Conservation (phyloP, 73 alveolate genomes). For the Blepharisma japonicum region DNA sequence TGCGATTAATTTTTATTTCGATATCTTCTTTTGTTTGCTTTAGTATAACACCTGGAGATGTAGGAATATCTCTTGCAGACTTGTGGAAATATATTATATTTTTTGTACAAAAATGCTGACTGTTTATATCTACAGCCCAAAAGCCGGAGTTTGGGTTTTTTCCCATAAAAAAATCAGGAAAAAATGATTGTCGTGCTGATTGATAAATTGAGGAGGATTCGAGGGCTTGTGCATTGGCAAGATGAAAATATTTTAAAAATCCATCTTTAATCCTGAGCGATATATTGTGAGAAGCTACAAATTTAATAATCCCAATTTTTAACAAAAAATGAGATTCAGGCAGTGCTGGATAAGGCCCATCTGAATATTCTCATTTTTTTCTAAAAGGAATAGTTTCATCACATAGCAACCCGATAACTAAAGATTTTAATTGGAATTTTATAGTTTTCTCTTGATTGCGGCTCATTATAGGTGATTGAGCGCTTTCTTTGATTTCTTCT, state of each 20-base stretch:
- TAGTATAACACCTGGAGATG: not conserved
- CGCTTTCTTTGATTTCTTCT: conserved; percentile 10
- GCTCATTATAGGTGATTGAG: not conserved
- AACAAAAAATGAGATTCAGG: conserved; percentile 14
- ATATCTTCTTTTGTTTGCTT: not conserved
- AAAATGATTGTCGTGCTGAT: conserved; percentile 4
- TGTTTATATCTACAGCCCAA: conserved; percentile 8
- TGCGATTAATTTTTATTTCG: not conserved
- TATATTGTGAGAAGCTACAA: not conserved
- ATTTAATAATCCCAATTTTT: not conserved
- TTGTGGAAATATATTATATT: not conserved
- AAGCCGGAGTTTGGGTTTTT: conserved; percentile 20
- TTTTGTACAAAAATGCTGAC: not conserved
- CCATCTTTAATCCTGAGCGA: not conserved
- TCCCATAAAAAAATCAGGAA: not conserved
- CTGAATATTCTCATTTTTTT: conserved; percentile 12
- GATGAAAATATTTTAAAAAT: not conserved
- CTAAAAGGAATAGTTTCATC: not conserved
- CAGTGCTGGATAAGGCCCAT: conserved; percentile 23
- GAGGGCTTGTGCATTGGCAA: not conserved
- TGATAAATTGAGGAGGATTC: not conserved
- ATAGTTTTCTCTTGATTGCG: not conserved
- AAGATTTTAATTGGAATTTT: not conserved
- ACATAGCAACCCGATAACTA: not conserved
- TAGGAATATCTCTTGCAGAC: not conserved